phyloP scores from a whole-genome alignment of 805 yeast species.

The Metschnikowia colocasiae region DNA sequence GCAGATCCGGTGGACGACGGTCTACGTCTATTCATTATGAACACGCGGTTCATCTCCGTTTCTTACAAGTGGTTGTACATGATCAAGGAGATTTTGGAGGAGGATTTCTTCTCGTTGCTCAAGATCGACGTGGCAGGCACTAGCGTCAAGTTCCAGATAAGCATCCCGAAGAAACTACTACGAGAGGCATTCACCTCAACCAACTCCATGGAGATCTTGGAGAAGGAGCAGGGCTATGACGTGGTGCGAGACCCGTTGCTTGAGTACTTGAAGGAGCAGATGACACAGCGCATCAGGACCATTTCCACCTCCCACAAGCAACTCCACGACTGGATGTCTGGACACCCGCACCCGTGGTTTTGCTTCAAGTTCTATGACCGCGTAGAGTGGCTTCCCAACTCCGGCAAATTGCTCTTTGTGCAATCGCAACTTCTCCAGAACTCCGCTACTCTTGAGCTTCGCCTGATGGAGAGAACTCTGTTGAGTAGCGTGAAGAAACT shows the following conservation, averaged over 20 bases:
- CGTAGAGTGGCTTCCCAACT: constrained; percentile 48
- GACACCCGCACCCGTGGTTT: constrained; percentile 41
- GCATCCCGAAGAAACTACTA: constrained; percentile 36
- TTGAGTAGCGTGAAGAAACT: constrained; percentile 17
- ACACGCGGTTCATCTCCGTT: constrained; percentile 48
- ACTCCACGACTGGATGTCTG: constrained; percentile 14
- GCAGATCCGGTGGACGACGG: constrained; percentile 28
- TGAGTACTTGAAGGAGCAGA: constrained; percentile 35
- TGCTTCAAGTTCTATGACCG: constrained; percentile 68
- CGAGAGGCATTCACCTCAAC: constrained; percentile 10
- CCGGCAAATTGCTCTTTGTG: constrained; percentile 27
- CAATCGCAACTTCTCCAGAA: constrained; percentile 33
- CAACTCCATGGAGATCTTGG: constrained; percentile 9
- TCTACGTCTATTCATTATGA: constrained; percentile 47
- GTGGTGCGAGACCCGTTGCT: constrained; percentile 26
- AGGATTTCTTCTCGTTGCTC: constrained; percentile 23
- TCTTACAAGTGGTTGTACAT: constrained; percentile 65
- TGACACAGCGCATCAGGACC: constrained; percentile 17
- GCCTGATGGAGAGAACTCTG: constrained; percentile 26
- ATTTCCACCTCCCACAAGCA: not conserved
- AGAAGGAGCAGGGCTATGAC: constrained; percentile 23
- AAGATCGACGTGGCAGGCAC: constrained; percentile 45
- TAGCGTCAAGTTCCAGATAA: constrained; percentile 42
- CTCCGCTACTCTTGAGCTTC: constrained; percentile 54
- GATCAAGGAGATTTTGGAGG: constrained; percentile 46